These are phyloP conservation scores for Irineochytrium annulatum DNA, from an alignment of 192 early-diverging fungal genomes.

Conservation along the genomic window DNA sequence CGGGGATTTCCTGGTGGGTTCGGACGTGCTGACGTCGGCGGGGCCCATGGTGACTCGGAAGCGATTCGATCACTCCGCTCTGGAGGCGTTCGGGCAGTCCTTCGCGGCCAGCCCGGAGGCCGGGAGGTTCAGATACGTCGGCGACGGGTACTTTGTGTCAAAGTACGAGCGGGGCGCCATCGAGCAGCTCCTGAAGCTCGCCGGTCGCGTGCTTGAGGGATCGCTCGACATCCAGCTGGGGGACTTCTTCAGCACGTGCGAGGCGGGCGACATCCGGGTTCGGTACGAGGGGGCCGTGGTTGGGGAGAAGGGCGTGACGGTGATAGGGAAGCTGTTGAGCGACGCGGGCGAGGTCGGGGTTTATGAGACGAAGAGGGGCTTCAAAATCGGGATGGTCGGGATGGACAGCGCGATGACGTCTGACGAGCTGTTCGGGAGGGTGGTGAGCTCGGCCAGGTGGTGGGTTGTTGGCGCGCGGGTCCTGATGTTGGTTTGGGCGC, in stretches of 20 bases:
- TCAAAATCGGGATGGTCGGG: no score
- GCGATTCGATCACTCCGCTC: not conserved
- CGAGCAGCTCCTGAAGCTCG: constrained; percentile 11
- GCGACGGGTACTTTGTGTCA: constrained; percentile 28
- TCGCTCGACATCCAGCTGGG: constrained; percentile 26
- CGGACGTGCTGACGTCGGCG: constrained; percentile 3
- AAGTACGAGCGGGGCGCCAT: constrained; percentile 3
- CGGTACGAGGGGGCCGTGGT: constrained; percentile 12
- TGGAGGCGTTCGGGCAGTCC: not conserved
- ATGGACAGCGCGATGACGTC: no score
- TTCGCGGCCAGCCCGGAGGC: not conserved
- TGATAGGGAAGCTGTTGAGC: constrained; percentile 14
- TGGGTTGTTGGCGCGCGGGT: no score
- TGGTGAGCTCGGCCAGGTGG: no score
- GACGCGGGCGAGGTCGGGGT: constrained; percentile 7
- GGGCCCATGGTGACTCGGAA: not conserved
- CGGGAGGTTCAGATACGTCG: constrained; percentile 15
- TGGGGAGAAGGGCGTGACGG: constrained; percentile 7
- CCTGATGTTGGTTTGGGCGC: no score
- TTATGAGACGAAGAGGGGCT: not conserved
- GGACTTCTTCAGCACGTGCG: constrained; percentile 20
- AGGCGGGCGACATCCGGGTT: constrained; percentile 22
- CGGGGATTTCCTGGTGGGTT: constrained; percentile 10
- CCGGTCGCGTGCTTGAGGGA: constrained; percentile 24
- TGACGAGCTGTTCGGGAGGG: no score